A percentile compares a stretch with the other conserved stretches of the same genome.
phyloP scores from a whole-genome alignment of 2,329 filamentous ascomycete genomes.

The Grosmannia huntii region DNA sequence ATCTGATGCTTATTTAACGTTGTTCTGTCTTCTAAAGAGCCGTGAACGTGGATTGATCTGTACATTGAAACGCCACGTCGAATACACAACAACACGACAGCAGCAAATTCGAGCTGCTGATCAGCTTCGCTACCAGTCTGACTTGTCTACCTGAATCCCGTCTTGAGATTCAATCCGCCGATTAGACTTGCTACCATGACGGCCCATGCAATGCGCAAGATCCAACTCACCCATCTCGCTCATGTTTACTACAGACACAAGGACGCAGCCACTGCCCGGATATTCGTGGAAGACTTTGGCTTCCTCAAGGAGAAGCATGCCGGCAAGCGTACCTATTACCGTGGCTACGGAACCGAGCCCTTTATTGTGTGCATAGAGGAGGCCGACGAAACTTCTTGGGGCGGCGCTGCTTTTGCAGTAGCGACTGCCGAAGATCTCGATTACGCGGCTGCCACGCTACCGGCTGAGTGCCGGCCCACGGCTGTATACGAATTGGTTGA shows the following conservation, averaged over 20 bases:
- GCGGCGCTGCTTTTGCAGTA: slow-evolving; percentile 45
- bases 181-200: slow-evolving; percentile 9
- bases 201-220: slow-evolving; percentile 17
- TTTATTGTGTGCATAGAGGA: slow-evolving; percentile 43
- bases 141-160: not conserved
- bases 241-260: slow-evolving; percentile 36
- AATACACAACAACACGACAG: too few species aligned
- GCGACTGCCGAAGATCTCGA: slow-evolving; percentile 42
- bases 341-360: slow-evolving; percentile 48
- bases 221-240: slow-evolving; percentile 25
- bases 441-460: slow-evolving; percentile 32
- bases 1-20: too few species aligned
- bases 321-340: slow-evolving; percentile 40
- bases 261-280: slow-evolving; percentile 26
- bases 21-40: too few species aligned
- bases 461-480: slow-evolving; percentile 32
- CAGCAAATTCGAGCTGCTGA: too few species aligned
- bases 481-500: slow-evolving; percentile 34
- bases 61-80: too few species aligned
- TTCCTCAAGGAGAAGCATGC: slow-evolving; percentile 25
- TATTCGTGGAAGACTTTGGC: slow-evolving; percentile 36
- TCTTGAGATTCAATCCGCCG: not conserved
- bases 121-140: too few species aligned
- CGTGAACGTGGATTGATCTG: too few species aligned
- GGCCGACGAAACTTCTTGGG: slow-evolving; percentile 35